These are phyloP conservation scores for Fragaria vesca DNA, from an alignment of 306 rosid genomes.

Conservation along the genomic window DNA sequence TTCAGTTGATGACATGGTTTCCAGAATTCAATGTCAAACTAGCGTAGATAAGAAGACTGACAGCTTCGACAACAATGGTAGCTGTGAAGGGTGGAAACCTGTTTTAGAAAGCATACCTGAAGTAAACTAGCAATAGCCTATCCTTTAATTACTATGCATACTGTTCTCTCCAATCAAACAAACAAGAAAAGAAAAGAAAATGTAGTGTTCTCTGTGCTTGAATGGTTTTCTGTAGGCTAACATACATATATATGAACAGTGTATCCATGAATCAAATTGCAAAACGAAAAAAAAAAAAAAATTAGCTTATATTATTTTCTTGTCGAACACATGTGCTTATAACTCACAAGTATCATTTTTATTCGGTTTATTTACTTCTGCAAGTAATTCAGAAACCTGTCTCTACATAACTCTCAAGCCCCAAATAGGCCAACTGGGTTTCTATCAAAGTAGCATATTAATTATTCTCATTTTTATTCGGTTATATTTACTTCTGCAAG, in stretches of 20 bases:
- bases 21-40: slow-evolving; percentile 35
- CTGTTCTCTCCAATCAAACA: background rate
- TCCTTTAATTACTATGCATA: background rate
- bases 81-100: slow-evolving; percentile 59
- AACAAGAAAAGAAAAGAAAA: background rate
- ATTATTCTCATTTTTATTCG: background rate
- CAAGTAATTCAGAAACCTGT: background rate
- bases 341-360: background rate
- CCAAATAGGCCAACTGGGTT: background rate
- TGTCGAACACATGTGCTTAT: background rate
- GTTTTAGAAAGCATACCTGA: slow-evolving; percentile 76
- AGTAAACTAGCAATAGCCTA: slow-evolving; percentile 43
- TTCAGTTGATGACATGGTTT: slow-evolving; percentile 49
- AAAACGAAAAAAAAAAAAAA: background rate
- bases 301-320: background rate
- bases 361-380: background rate
- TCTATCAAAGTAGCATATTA: background rate
- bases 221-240: slow-evolving; percentile 12
- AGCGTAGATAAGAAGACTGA: slow-evolving; percentile 27
- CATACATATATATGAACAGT: slow-evolving; percentile 5
- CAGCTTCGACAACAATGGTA: slow-evolving; percentile 21
- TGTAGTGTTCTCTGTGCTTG: background rate
- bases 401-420: background rate
- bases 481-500: background rate
- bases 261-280: slow-evolving; percentile 14